Base-by-base conservation (phyloP, 208 protist genomes). In the Leishmania martiniquensis region DNA sequence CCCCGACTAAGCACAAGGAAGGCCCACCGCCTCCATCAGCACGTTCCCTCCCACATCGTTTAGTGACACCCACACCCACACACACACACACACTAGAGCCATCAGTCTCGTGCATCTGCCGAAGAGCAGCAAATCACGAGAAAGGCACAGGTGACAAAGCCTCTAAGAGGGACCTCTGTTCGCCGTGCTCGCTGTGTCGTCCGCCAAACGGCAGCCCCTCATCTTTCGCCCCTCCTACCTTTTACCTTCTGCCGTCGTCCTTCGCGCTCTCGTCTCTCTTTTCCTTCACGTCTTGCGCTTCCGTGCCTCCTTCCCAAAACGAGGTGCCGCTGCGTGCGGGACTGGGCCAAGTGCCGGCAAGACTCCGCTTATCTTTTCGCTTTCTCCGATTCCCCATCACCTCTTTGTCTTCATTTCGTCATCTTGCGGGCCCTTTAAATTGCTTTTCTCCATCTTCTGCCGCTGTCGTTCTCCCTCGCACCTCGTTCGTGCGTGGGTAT, bases 51-150 rank as follows among this genome's bases (percentile, higher is more conserved):
- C n/a, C n/a, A n/a, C n/a, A n/a, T n/a, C n/a, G n/a, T n/a, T n/a
- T n/a, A n/a, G n/a, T n/a, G n/a, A n/a, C n/a, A n/a, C n/a, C n/a
- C n/a, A n/a, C n/a, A n/a, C n/a, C n/a, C n/a, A 32, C 55, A 62
- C 55, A 62, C n/a, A 62, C 55, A 68, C 62, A 45, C 62, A 68
- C n/a, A 47, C 62, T n/a, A n/a, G n/a, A n/a, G n/a, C n/a, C n/a
- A n/a, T 15, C 0, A 39, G 62, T 68, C 20, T 68, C 4, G 37
- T 68, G 20, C 39, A 2, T 32, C 5, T 68, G 17, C 15, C 17
- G 6, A 69, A 12, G 9, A 51, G 29, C n/a, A n/a, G n/a, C n/a
- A n/a, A n/a, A n/a, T n/a, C n/a, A n/a, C n/a, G 17, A 32, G 2
- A 69, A 22, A 45, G 39, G 42, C 17, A 42, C 65, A 42, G 62